These are phyloP conservation scores for Neopestalotiopsis sp. DNA, from an alignment of 2,329 filamentous ascomycete genomes.

Conservation along the genomic window DNA sequence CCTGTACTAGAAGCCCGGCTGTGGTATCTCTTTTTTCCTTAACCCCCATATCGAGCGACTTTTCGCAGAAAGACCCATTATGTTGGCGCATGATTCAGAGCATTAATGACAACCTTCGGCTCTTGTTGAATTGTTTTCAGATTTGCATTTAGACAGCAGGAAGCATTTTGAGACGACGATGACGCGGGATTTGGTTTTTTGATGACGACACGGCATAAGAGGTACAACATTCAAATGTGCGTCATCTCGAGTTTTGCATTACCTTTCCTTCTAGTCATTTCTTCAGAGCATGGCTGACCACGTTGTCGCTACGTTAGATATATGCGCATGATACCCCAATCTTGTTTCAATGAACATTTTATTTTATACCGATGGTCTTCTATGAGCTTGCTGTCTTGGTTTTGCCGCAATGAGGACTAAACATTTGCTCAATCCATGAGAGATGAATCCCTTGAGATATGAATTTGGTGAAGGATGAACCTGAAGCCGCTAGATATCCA, in stretches of 20 bases:
- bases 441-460: too few species aligned
- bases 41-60: background rate
- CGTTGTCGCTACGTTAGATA: conserved; percentile 1
- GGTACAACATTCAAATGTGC: background rate
- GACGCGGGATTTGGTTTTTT: background rate
- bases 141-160: background rate
- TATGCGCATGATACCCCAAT: conserved; percentile 13
- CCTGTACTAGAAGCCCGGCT: background rate
- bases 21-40: background rate
- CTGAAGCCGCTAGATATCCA: conserved; percentile 29
- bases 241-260: background rate
- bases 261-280: background rate
- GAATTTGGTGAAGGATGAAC: too few species aligned
- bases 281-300: background rate
- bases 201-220: background rate
- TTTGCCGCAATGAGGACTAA: too few species aligned
- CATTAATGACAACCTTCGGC: background rate
- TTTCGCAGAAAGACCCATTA: background rate
- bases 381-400: conserved; percentile 31
- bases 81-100: background rate
- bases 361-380: background rate
- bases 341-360: background rate
- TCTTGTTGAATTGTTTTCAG: background rate
- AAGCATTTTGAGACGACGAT: background rate
- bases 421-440: too few species aligned